phyloP scores from a whole-genome alignment of 2,329 filamentous ascomycete genomes.

The Fusarium succisae region DNA sequence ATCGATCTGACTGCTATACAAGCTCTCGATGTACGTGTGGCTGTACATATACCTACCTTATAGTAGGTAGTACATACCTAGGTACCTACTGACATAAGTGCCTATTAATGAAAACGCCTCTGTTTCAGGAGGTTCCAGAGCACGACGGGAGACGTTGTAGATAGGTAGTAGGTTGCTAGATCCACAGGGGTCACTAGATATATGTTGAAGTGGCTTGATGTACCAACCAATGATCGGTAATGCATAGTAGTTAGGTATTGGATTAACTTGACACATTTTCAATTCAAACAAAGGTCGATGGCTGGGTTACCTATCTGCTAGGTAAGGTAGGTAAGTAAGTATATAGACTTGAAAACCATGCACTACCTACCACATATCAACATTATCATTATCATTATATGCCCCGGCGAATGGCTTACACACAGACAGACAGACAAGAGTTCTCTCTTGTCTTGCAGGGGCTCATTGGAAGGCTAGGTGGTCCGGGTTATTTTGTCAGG shows the following conservation, averaged over 20 bases:
- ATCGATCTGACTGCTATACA: neutral
- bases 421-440: neutral
- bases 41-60: neutral
- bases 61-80: neutral
- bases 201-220: neutral
- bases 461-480: slow-evolving; percentile 1
- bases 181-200: neutral
- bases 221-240: neutral
- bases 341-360: neutral
- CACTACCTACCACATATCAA: neutral
- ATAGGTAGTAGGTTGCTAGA: neutral
- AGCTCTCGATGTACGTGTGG: neutral
- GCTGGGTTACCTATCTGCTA: neutral
- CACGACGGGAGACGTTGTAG: neutral
- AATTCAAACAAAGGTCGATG: neutral
- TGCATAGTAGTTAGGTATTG: too few relatives aligned
- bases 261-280: too few relatives aligned
- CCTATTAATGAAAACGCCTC: slow-evolving; percentile 5
- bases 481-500: slow-evolving; percentile 42
- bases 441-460: neutral
- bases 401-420: neutral
- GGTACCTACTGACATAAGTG: too few relatives aligned
- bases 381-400: neutral
- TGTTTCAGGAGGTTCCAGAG: slow-evolving; percentile 13
- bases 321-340: too few relatives aligned